A percentile compares a stretch with the other conserved stretches of the same genome.
Conservation (phyloP, 768 basidiomycete species). For the Tulasnella calospora region DNA sequence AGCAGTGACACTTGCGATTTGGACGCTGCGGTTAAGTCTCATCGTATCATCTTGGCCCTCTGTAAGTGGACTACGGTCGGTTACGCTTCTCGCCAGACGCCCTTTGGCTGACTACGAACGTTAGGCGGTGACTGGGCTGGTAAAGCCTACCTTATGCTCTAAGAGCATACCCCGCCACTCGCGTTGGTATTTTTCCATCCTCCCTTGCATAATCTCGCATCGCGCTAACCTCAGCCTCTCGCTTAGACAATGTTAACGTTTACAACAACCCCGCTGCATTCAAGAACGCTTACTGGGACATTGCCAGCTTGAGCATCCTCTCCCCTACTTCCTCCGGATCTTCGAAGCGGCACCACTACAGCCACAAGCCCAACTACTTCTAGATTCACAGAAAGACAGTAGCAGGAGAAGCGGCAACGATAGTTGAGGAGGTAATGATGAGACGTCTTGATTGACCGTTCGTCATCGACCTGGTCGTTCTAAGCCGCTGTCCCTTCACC, state of each 20-base stretch:
- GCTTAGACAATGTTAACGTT: slow-evolving; percentile 30
- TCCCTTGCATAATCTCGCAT: no score
- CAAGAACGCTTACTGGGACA: slow-evolving; percentile 31
- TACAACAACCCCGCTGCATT: slow-evolving; percentile 31
- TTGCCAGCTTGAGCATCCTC: slow-evolving; percentile 22
- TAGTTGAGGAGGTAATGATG: no score
- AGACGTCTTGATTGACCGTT: no score
- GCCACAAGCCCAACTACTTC: no score
- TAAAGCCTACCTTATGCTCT: slow-evolving; percentile 17
- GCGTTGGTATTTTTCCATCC: slow-evolving; percentile 28
- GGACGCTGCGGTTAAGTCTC: slow-evolving; percentile 24
- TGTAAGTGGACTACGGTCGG: no score
- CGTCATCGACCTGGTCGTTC: no score
- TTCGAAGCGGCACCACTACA: no score
- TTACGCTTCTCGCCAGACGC: not conserved
- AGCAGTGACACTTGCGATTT: slow-evolving; percentile 26
- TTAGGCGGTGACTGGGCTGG: slow-evolving; percentile 29
- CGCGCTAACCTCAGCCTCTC: not conserved
- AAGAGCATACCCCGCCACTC: slow-evolving; percentile 23
- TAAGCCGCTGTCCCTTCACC: no score
- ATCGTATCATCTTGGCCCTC: slow-evolving; percentile 30
- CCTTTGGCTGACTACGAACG: not conserved
- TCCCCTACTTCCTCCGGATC: not conserved
- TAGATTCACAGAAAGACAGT: no score
- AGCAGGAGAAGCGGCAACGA: no score